A percentile compares a stretch with the other conserved stretches of the same genome.
These are phyloP conservation scores for carrot (Daucus carota) DNA, from an alignment of 129 eudicot species.

Conservation along the genomic window DH1_v3.0 NC_030384.2:42340501-42341000, in stretches of 20 bases:
- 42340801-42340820: not conserved
- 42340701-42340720: not conserved
- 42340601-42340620: constrained; percentile 66
- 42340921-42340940: not conserved
- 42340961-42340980: not conserved
- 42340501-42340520: constrained; percentile 15
- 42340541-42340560: constrained; percentile 96
- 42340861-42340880: not conserved
- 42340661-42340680: not conserved
- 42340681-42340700: not conserved
- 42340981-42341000: not conserved
- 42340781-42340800: not conserved
- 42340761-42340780: not conserved
- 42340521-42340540: constrained; percentile 88
- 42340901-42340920: not conserved
- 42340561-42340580: constrained; percentile 85
- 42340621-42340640: constrained; percentile 26
- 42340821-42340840: not conserved
- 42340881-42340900: not conserved
- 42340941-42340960: not conserved
- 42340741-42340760: not conserved
- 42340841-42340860: not conserved
- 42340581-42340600: constrained; percentile 93
- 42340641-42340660: not conserved
- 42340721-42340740: not conserved